Evolutionary conservation across 78 protist species (phyloP).

Genomic region (Capsaspora owczarzaki): DNA sequence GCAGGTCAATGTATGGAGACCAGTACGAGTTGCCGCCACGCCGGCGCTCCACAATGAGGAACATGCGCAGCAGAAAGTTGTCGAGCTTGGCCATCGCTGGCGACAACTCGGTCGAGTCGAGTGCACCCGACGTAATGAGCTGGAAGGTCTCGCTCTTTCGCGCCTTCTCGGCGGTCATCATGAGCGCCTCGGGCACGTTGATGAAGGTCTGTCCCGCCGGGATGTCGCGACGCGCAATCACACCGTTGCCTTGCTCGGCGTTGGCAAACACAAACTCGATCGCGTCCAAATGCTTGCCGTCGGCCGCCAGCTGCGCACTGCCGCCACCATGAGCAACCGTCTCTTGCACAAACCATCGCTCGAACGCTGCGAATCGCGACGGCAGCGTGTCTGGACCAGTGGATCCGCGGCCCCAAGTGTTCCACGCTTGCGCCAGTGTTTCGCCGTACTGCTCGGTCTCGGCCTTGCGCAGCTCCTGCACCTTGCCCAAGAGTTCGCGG

Average conservation of each 20-base stretch:
- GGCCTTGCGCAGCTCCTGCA: too few relatives aligned
- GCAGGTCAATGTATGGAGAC: constrained; percentile 4
- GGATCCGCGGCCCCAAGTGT: too few relatives aligned
- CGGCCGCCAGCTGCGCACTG: not conserved
- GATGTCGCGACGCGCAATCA: not conserved
- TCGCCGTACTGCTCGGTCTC: too few relatives aligned
- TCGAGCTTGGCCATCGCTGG: not conserved
- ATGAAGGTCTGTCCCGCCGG: not conserved
- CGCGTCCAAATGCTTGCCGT: not conserved
- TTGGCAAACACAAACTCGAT: not conserved
- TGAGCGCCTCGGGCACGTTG: not conserved
- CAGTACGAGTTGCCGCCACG: not conserved
- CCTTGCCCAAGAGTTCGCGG: too few relatives aligned
- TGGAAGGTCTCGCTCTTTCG: too few relatives aligned
- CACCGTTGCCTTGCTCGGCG: not conserved
- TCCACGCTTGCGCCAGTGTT: too few relatives aligned
- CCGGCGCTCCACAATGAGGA: not conserved
- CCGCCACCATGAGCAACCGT: too few relatives aligned
- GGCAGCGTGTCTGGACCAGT: too few relatives aligned
- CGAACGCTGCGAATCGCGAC: too few relatives aligned
- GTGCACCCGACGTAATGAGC: too few relatives aligned
- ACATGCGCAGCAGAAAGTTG: not conserved
- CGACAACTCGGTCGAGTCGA: not conserved
- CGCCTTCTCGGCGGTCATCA: not conserved
- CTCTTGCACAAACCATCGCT: too few relatives aligned